A percentile compares a stretch with the other conserved stretches of the same genome.
Conservation (phyloP, 768 basidiomycete species). For the Boletus vinaceobasis region DNA sequence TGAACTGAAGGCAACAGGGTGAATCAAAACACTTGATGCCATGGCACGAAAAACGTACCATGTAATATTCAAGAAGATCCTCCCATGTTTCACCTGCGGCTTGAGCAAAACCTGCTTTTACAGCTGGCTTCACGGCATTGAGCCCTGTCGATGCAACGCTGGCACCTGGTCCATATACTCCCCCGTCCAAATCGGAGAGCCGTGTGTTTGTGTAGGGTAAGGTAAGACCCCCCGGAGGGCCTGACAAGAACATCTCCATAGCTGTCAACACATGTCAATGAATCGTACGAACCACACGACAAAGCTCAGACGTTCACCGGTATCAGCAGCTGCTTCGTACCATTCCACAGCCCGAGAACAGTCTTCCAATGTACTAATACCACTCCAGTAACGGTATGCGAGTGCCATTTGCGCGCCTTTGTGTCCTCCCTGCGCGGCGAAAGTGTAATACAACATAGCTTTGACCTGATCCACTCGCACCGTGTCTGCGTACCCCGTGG, state of each 20-base stretch:
- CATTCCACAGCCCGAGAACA: constrained; percentile 81
- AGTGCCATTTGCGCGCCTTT: constrained; percentile 89
- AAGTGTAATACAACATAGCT: constrained; percentile 91
- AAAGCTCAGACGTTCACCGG: constrained; percentile 50
- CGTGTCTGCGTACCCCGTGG: constrained; percentile 73
- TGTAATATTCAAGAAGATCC: constrained; percentile 88
- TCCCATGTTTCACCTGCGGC: constrained; percentile 93
- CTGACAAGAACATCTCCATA: constrained; percentile 74
- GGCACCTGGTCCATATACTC: constrained; percentile 92
- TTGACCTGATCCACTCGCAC: constrained; percentile 68
- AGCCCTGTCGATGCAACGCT: constrained; percentile 87
- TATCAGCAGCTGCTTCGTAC: constrained; percentile 88
- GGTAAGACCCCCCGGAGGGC: constrained; percentile 88
- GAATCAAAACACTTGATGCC: neutral
- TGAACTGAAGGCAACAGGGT: constrained; percentile 59
- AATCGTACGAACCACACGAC: neutral
- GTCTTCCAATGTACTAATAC: constrained; percentile 86
- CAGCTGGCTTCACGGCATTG: constrained; percentile 67
- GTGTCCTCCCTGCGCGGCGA: constrained; percentile 85
- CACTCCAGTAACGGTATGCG: constrained; percentile 93
- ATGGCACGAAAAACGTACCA: constrained; percentile 43
- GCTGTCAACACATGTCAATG: constrained; percentile 40
- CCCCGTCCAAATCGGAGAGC: constrained; percentile 87
- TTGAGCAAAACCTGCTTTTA: constrained; percentile 78
- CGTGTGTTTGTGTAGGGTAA: constrained; percentile 78